Conservation (phyloP, 2,329 filamentous ascomycete genomes). For the Claviceps arundinis region DNA sequence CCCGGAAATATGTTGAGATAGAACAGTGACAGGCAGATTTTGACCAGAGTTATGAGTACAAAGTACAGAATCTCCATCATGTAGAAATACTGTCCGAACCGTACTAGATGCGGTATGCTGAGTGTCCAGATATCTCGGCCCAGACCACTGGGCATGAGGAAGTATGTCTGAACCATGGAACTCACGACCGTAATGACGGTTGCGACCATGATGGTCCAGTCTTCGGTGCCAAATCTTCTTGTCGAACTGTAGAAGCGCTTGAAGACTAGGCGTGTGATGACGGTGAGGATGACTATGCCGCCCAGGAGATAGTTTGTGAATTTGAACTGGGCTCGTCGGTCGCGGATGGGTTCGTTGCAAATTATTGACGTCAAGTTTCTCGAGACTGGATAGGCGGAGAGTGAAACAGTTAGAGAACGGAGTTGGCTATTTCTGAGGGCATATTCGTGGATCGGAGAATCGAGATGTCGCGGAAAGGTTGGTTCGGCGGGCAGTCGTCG, state of each 20-base stretch:
- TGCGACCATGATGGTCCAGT: constrained; percentile 16
- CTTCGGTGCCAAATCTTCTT: constrained; percentile 19
- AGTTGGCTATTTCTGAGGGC: too few species aligned
- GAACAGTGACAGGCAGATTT: constrained; percentile 34
- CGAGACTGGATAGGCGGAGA: constrained; percentile 1
- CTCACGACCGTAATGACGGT: constrained; percentile 11
- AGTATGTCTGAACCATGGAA: constrained; percentile 13
- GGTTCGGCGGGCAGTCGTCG: background rate
- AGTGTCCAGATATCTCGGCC: constrained; percentile 32
- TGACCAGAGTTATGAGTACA: constrained; percentile 26
- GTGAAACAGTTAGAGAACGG: too few species aligned
- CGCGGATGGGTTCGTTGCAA: constrained; percentile 9
- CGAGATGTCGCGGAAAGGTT: background rate
- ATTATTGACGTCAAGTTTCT: constrained; percentile 10
- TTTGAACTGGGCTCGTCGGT: constrained; percentile 18
- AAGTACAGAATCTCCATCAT: constrained; percentile 28
- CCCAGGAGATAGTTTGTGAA: constrained; percentile 17
- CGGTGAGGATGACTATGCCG: constrained; percentile 19
- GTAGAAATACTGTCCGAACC: constrained; percentile 25
- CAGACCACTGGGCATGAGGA: constrained; percentile 21
- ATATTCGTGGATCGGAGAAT: too few species aligned
- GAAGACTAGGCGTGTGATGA: constrained; percentile 19
- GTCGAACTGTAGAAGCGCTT: constrained; percentile 14
- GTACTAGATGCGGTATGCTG: constrained; percentile 21
- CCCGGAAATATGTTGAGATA: constrained; percentile 34